Base-by-base conservation (phyloP, 2,329 filamentous ascomycete genomes). In the Macrophomina phaseolina region DNA sequence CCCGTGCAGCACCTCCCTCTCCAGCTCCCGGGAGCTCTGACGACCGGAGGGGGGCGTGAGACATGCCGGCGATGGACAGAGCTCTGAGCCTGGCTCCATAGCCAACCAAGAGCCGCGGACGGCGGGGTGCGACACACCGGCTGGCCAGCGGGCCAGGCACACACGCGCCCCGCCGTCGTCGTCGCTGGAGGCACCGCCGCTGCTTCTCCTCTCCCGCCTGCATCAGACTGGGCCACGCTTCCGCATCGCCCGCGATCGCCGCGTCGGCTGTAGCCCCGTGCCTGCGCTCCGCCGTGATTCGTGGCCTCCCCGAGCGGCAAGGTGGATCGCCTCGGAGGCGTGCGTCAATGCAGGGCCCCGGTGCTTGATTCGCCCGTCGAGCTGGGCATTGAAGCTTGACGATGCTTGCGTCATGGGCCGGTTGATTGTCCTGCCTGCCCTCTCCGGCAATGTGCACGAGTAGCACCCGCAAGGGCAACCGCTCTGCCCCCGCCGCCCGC, bases 341-440 rank as follows among this genome's bases (percentile, higher is more conserved):
- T 45, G 42, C 42, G 53, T 56, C 36, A 42, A 56, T 56, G 53
- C 51, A 53, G 51, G 51, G 51, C 51, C 16, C 16, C 51, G 52
- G 30, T 42, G 53, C 53, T 58, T 58, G 53, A 58, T 58, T 58
- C 38, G 45, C 58, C 7, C 23, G 32, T 5, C 16, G n/a, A 53
- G 49, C 49, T 53, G 49, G 49, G 49, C 49, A 34, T 28, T 38
- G 58, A 62, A 62, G 58, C 58, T 62, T 62, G 58, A 38, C 45
- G 16, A 5, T 3, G 48, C 58, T 62, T 62, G 58, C 58, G 58
- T 62, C 58, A 62, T 62, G 58, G 56, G 55, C 55, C 48, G 5
- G 11, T 14, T 18, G 8, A 7, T 9, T 12, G 18, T 6, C 48
- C 48, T 28, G 14, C 32, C 32, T 51, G 23, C 48, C 48, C 32